Conservation (phyloP, 768 basidiomycete species). For the Leucogyrophana mollusca region DNA sequence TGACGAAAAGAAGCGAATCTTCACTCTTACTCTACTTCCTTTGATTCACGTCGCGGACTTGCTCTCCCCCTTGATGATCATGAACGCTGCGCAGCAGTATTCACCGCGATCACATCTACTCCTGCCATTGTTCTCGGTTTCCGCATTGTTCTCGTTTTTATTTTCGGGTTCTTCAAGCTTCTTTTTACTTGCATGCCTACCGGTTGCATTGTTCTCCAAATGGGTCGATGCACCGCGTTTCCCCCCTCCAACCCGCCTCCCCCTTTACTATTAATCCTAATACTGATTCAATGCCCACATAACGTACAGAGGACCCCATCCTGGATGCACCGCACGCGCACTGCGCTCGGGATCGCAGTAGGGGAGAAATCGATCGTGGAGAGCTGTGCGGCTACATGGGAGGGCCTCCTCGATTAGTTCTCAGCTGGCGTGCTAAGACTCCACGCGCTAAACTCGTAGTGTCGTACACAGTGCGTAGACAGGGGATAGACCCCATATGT, state of each 20-base stretch:
- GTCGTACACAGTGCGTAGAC: too few species aligned
- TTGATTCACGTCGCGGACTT: too few species aligned
- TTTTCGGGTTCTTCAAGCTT: constrained; percentile 6
- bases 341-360: constrained; percentile 46
- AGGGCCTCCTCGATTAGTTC: constrained; percentile 11
- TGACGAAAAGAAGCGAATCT: too few species aligned
- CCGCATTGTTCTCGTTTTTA: constrained; percentile 9
- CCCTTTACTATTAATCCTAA: neutral
- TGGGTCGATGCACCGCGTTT: constrained; percentile 39
- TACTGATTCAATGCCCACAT: constrained; percentile 6
- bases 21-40: too few species aligned
- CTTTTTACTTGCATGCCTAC: constrained; percentile 7
- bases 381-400: constrained; percentile 48
- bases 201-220: constrained; percentile 17
- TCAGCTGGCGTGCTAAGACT: too few species aligned
- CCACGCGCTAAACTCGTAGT: too few species aligned
- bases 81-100: too few species aligned
- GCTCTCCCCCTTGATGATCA: too few species aligned
- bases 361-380: constrained; percentile 53
- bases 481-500: too few species aligned
- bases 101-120: too few species aligned
- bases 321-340: constrained; percentile 37
- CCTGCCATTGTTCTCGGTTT: constrained; percentile 13
- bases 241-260: constrained; percentile 16
- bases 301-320: constrained; percentile 36